Evolutionary conservation across 768 basidiomycete species (phyloP).

Genomic region (Pleurotus platypus): DNA sequence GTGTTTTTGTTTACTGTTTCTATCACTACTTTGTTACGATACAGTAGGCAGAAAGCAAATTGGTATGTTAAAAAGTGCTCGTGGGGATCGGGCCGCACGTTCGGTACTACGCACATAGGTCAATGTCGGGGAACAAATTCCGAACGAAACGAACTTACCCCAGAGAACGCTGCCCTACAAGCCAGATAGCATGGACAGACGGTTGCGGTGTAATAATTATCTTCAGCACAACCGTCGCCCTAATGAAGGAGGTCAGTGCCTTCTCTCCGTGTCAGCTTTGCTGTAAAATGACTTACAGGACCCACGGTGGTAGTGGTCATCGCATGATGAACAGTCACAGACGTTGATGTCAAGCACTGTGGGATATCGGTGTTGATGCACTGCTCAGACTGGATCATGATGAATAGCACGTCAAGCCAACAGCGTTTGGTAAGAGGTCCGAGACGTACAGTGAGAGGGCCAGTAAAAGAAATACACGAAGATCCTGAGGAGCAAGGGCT

Average conservation of each 20-base stretch:
- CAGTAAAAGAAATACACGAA: background rate
- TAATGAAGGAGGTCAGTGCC: background rate
- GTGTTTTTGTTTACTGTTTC: no score
- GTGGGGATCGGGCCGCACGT: constrained; percentile 1
- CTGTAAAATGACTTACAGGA: background rate
- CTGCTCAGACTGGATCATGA: background rate
- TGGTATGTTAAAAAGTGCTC: background rate
- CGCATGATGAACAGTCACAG: background rate
- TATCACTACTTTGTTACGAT: no score
- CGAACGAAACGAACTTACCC: background rate
- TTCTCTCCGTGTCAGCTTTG: background rate
- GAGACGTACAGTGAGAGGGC: background rate
- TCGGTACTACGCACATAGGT: background rate
- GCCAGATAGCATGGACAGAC: background rate
- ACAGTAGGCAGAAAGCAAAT: no score
- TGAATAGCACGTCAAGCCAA: background rate
- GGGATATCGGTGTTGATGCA: constrained; percentile 1
- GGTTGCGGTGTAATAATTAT: background rate
- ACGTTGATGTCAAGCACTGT: background rate
- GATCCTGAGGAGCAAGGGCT: constrained; percentile 3
- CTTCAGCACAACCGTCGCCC: background rate
- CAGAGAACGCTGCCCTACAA: background rate
- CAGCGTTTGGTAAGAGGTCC: background rate
- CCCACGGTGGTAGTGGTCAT: background rate
- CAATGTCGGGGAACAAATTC: background rate